phyloP scores from a whole-genome alignment of 495 filamentous ascomycete species.

The Aspergillus kassunensis region DNA sequence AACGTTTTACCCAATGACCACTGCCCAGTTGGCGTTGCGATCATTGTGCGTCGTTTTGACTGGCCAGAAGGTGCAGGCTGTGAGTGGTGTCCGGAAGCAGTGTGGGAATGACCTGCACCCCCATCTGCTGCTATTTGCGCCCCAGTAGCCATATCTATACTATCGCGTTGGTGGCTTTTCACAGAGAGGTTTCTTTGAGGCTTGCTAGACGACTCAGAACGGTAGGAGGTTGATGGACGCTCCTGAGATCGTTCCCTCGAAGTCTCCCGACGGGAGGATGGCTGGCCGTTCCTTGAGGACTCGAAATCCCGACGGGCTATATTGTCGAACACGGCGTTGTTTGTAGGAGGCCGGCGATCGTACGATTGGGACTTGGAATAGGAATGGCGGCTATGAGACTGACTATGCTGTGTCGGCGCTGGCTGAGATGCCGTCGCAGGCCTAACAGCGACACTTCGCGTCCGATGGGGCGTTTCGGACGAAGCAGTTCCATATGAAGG shows the following conservation, averaged over 20 bases:
- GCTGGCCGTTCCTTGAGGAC: slow-evolving; percentile 46
- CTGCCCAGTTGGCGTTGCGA: slow-evolving; percentile 76
- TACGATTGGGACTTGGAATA: slow-evolving; percentile 50
- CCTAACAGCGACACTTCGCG: slow-evolving; percentile 51
- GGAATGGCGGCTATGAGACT: slow-evolving; percentile 29
- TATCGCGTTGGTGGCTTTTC: slow-evolving; percentile 44
- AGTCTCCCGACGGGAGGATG: slow-evolving; percentile 48
- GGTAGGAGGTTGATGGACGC: slow-evolving; percentile 43
- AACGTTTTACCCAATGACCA: slow-evolving; percentile 97
- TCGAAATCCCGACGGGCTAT: slow-evolving; percentile 58
- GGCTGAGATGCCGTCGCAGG: slow-evolving; percentile 37
- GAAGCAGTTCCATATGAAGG: slow-evolving; percentile 39
- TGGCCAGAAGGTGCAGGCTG: slow-evolving; percentile 39
- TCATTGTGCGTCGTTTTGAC: slow-evolving; percentile 71
- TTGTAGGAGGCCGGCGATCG: slow-evolving; percentile 46
- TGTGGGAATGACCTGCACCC: slow-evolving; percentile 40
- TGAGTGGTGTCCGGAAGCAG: slow-evolving; percentile 33
- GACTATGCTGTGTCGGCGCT: slow-evolving; percentile 26
- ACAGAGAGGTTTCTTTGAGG: slow-evolving; percentile 46
- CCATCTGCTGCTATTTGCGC: slow-evolving; percentile 34
- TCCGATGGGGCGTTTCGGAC: slow-evolving; percentile 53
- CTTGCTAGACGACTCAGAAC: slow-evolving; percentile 46
- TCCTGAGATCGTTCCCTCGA: slow-evolving; percentile 51
- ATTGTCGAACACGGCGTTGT: slow-evolving; percentile 48
- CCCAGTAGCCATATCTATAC: slow-evolving; percentile 53